These are phyloP conservation scores for Candida frijolesensis DNA, from an alignment of 1,139 yeast genomes.

Conservation along the genomic window DNA sequence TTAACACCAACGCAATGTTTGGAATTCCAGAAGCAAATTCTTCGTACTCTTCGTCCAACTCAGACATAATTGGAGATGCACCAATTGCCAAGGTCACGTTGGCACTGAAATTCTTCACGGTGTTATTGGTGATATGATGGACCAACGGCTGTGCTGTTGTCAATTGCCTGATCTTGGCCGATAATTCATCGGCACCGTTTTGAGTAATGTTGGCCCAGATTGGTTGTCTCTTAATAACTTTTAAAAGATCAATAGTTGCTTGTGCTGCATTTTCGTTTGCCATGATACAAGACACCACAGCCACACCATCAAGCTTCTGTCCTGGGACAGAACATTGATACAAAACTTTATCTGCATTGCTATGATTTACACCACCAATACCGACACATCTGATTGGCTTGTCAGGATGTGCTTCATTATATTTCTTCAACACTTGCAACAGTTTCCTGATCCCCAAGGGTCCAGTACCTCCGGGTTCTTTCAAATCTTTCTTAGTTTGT, in stretches of 20 bases:
- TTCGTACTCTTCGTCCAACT: constrained; percentile 63
- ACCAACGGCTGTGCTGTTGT: constrained; percentile 55
- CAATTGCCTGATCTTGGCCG: constrained; percentile 7
- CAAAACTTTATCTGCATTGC: constrained; percentile 61
- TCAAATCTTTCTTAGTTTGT: constrained; percentile 59
- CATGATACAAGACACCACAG: constrained; percentile 87
- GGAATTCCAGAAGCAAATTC: constrained; percentile 63
- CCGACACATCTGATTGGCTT: constrained; percentile 61
- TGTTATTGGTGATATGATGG: constrained; percentile 88
- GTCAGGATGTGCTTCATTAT: constrained; percentile 20
- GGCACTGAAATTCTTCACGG: constrained; percentile 88
- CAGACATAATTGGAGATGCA: constrained; percentile 93
- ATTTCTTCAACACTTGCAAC: constrained; percentile 48
- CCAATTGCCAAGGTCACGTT: constrained; percentile 86
- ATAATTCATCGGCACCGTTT: constrained; percentile 4
- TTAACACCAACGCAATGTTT: constrained; percentile 59
- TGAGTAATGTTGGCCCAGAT: constrained; percentile 16
- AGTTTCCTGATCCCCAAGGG: constrained; percentile 64
- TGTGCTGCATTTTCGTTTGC: constrained; percentile 59
- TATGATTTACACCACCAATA: constrained; percentile 82
- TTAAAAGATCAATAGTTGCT: constrained; percentile 46
- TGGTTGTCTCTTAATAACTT: constrained; percentile 19
- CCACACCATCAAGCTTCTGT: constrained; percentile 70
- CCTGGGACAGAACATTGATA: constrained; percentile 51
- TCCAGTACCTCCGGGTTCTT: constrained; percentile 55